Base-by-base conservation (phyloP, 805 yeast species). In the Pichia deserticola region DNA sequence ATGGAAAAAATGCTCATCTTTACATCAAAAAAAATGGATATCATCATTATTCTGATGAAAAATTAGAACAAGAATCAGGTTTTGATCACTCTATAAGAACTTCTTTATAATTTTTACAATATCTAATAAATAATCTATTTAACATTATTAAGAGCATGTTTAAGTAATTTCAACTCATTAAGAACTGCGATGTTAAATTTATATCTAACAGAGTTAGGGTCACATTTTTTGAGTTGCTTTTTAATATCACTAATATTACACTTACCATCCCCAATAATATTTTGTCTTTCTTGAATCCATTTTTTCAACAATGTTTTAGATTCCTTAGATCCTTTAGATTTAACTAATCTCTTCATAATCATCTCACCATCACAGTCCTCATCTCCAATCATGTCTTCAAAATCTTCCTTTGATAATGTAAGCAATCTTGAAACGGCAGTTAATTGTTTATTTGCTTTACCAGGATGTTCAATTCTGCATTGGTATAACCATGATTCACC, bases 381-480 rank as follows among this genome's bases (percentile, higher is more conserved):
- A 4, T 50, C 54, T 30, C 46, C 46, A 41, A 48, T 48, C 40
- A 53, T 32, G 5, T 37, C 35, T 30, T 50, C 56, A 43, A 50
- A 51, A 8, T 45, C 37, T 36, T 66, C 64, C 1, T 54, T 47
- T 1, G 60, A 57, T 7, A 57, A 54, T 49, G 72, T 57, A 4
- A 73, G 51, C 5, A 75, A 52, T 28, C 61, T 72, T 13, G 70
- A 57, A 28, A 74, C 49, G 0, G 80, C 76, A 53, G 66, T 67
- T 0, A 81, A 69, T n/a, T 73, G 66, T 3, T 62, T 60, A 0
- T 80, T 67, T 10, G 76, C 73, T 25, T 63, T 64, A 1, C 84
- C 86, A 42, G 69, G 62, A 41, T 55, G 61, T 63, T 82, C 83
- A 71, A 28, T 70, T 58, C 50, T 54, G 33, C 61, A 53, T 32